Evolutionary conservation across 106 monocot species (phyloP).

Genomic region (Iris macrosiphon): DNA sequence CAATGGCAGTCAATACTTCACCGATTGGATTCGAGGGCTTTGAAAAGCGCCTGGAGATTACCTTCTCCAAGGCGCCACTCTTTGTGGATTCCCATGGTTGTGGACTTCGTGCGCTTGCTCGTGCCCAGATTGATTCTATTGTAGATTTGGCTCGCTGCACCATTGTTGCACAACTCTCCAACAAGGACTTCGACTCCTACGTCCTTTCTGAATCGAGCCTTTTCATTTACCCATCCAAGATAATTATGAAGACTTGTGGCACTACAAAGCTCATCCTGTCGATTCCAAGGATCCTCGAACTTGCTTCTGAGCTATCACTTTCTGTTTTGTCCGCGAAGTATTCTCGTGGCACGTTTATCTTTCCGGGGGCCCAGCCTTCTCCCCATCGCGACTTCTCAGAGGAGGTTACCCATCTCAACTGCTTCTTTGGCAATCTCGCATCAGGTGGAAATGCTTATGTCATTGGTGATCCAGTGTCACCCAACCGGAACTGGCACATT

Average conservation of each 20-base stretch:
- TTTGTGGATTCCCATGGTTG: slow-evolving; percentile 36
- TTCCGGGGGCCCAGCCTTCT: slow-evolving; percentile 70
- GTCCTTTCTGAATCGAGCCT: slow-evolving; percentile 97
- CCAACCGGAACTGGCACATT: slow-evolving; percentile 70
- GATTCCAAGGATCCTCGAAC: slow-evolving; percentile 57
- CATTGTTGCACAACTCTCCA: slow-evolving; percentile 70
- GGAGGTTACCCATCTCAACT: slow-evolving; percentile 58
- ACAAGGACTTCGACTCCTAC: slow-evolving; percentile 77
- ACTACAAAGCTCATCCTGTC: slow-evolving; percentile 78
- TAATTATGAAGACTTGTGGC: slow-evolving; percentile 84
- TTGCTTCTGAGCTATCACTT: slow-evolving; percentile 41
- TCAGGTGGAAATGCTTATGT: slow-evolving; percentile 64
- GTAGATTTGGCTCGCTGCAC: slow-evolving; percentile 64
- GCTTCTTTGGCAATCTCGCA: slow-evolving; percentile 40
- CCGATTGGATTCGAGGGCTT: slow-evolving; percentile 92
- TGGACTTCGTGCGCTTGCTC: slow-evolving; percentile 57
- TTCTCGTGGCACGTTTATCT: slow-evolving; percentile 72
- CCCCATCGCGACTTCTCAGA: slow-evolving; percentile 80
- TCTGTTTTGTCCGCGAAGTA: slow-evolving; percentile 55
- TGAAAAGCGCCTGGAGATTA: slow-evolving; percentile 83
- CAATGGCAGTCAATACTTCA: slow-evolving; percentile 33
- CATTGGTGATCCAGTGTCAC: slow-evolving; percentile 28
- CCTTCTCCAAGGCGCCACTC: slow-evolving; percentile 49
- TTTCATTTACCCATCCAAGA: slow-evolving; percentile 66
- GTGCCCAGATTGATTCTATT: slow-evolving; percentile 62